Evolutionary conservation across 2,329 filamentous ascomycete species (phyloP).

Genomic region (Ophioceras dolichostomum): DNA sequence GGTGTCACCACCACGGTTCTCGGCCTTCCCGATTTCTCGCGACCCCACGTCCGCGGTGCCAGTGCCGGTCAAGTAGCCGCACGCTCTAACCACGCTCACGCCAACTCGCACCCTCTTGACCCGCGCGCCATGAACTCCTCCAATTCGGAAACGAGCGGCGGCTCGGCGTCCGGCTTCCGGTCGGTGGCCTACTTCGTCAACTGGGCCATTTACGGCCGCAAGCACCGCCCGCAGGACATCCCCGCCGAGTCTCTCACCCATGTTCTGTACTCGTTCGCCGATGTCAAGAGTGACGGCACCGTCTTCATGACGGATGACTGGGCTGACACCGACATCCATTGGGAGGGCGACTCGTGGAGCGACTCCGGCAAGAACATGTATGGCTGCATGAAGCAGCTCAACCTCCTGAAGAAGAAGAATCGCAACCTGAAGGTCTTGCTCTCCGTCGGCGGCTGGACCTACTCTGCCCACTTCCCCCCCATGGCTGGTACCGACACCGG

Average conservation of each 20-base stretch:
- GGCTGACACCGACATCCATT: slow-evolving; percentile 64
- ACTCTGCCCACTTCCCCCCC: slow-evolving; percentile 68
- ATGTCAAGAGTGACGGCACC: slow-evolving; percentile 71
- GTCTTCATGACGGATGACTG: slow-evolving; percentile 53
- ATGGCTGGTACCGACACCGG: slow-evolving; percentile 62
- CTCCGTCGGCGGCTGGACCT: slow-evolving; percentile 88
- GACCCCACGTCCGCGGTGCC: no score
- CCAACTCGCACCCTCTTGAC: no score
- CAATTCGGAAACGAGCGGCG: neutral
- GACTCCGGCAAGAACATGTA: slow-evolving; percentile 71
- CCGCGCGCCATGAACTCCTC: no score
- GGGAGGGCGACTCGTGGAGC: slow-evolving; percentile 57
- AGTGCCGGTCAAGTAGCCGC: no score
- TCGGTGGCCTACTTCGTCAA: slow-evolving; percentile 65
- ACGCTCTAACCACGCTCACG: no score
- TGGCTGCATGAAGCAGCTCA: slow-evolving; percentile 80
- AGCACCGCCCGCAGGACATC: slow-evolving; percentile 76
- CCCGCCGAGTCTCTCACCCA: slow-evolving; percentile 75
- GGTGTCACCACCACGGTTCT: no score
- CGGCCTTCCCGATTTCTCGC: no score
- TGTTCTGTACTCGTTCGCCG: slow-evolving; percentile 83
- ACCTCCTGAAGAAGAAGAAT: slow-evolving; percentile 69
- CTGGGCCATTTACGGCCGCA: slow-evolving; percentile 79
- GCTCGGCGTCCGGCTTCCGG: slow-evolving; percentile 36
- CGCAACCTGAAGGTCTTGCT: slow-evolving; percentile 76